Percentiles rank a stretch among this genome's conserved stretches.
Evolutionary conservation across 139 green algal species (phyloP).

Genomic region (Pleodorina starrii): DNA sequence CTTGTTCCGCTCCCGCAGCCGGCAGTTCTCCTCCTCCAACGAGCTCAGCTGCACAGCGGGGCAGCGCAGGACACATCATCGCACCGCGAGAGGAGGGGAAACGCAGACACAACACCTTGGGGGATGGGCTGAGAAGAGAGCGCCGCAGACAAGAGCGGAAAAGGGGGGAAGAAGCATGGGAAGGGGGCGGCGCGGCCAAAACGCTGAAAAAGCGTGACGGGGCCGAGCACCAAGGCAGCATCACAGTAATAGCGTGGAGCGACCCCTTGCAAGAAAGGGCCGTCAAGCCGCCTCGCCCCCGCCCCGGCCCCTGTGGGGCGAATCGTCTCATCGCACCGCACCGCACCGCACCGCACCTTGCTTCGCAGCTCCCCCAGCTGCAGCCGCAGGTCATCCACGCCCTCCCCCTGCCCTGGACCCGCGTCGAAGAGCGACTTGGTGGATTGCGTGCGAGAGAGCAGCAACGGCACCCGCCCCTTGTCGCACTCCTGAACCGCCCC

Average conservation of each 20-base stretch:
- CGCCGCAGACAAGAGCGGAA: not conserved
- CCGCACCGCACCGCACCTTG: constrained; percentile 38
- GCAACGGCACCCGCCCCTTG: constrained; percentile 63
- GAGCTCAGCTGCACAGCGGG: constrained; percentile 53
- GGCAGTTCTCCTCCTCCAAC: constrained; percentile 71
- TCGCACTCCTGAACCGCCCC: constrained; percentile 70
- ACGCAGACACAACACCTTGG: too few relatives aligned
- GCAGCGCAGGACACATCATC: too few relatives aligned
- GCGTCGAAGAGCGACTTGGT: constrained; percentile 28
- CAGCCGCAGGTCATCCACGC: constrained; percentile 20
- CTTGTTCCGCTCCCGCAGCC: constrained; percentile 66
- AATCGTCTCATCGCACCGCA: too few relatives aligned
- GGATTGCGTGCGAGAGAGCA: constrained; percentile 55
- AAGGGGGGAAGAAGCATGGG: not conserved
- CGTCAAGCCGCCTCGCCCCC: too few relatives aligned
- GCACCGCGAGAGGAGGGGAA: too few relatives aligned
- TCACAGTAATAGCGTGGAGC: too few relatives aligned
- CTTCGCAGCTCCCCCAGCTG: constrained; percentile 6
- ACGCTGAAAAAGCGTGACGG: too few relatives aligned
- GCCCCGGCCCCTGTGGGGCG: too few relatives aligned
- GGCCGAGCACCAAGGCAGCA: too few relatives aligned
- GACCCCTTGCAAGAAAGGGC: too few relatives aligned
- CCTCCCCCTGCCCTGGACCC: not conserved
- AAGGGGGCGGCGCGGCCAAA: too few relatives aligned
- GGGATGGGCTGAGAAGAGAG: too few relatives aligned